A percentile compares a stretch with the other conserved stretches of the same genome.
Conservation (phyloP, 371 early-diverging fungal genomes). For the Zopfochytrium polystomum region DNA sequence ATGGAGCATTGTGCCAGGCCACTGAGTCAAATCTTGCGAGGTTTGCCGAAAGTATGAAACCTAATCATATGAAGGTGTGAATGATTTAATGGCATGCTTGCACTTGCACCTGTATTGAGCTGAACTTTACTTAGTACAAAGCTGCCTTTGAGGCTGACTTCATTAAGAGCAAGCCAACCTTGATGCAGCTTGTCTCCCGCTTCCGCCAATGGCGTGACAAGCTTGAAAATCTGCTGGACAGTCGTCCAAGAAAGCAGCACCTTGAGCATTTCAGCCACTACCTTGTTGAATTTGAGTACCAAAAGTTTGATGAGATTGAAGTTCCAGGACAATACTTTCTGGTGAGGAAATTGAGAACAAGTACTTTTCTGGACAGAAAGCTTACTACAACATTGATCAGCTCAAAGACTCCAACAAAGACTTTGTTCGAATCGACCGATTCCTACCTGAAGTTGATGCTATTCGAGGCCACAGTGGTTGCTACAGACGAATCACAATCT, state of each 20-base stretch:
- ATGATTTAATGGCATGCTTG: not conserved
- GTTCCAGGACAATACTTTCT: constrained; percentile 95
- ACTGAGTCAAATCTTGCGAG: constrained; percentile 79
- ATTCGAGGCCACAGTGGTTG: constrained; percentile 75
- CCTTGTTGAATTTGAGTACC: constrained; percentile 95
- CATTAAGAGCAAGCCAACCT: constrained; percentile 72
- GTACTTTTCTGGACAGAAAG: not conserved
- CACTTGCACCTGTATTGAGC: not conserved
- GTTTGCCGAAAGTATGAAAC: constrained; percentile 80
- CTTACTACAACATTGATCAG: constrained; percentile 24
- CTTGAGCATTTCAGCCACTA: constrained; percentile 85
- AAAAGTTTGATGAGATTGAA: constrained; percentile 95
- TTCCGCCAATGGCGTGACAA: constrained; percentile 83
- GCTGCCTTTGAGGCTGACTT: constrained; percentile 87
- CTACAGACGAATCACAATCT: constrained; percentile 75
- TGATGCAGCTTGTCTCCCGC: constrained; percentile 75
- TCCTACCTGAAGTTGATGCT: constrained; percentile 82
- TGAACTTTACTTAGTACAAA: constrained; percentile 42
- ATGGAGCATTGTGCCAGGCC: constrained; percentile 62
- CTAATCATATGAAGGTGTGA: constrained; percentile 60
- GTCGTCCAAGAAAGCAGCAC: constrained; percentile 74
- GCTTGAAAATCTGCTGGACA: constrained; percentile 79
- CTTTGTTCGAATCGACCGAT: constrained; percentile 91
- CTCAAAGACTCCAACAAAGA: constrained; percentile 81
- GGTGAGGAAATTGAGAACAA: constrained; percentile 37